Percentiles rank a stretch among this genome's conserved stretches.
Evolutionary conservation across 2,329 filamentous ascomycete species (phyloP).

Genomic region (Didymella segeticola): DNA sequence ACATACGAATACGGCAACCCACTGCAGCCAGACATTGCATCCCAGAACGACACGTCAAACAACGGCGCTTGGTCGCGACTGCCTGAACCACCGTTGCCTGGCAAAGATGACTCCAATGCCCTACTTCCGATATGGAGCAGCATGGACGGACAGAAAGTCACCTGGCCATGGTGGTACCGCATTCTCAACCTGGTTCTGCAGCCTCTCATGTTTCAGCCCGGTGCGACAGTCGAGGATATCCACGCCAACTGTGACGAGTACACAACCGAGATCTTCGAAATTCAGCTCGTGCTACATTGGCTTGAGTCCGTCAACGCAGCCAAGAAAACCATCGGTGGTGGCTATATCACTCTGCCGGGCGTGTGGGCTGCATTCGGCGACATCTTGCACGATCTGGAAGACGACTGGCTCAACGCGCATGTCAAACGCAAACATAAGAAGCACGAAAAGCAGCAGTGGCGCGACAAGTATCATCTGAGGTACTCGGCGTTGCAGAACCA

Average conservation of each 20-base stretch:
- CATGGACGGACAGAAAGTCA: conserved; percentile 67
- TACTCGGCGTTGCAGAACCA: conserved; percentile 21
- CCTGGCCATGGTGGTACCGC: conserved; percentile 66
- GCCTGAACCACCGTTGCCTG: conserved; percentile 39
- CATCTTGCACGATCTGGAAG: conserved; percentile 30
- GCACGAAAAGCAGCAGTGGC: conserved; percentile 32
- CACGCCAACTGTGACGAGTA: conserved; percentile 48
- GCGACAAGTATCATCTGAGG: conserved; percentile 29
- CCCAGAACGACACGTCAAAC: conserved; percentile 42
- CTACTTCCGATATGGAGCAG: conserved; percentile 74
- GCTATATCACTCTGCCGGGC: conserved; percentile 29
- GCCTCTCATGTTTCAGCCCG: conserved; percentile 67
- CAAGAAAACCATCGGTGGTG: conserved; percentile 24
- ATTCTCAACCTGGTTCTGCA: conserved; percentile 69
- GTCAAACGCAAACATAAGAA: conserved; percentile 35
- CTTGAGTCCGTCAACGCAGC: conserved; percentile 35
- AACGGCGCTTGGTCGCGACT: conserved; percentile 26
- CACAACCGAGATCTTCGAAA: conserved; percentile 41
- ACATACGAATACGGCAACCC: conserved; percentile 64
- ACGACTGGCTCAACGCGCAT: conserved; percentile 42
- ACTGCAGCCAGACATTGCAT: conserved; percentile 48
- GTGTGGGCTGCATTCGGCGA: conserved; percentile 47
- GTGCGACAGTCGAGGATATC: conserved; percentile 61
- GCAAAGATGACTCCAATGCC: conserved; percentile 48
- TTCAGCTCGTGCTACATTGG: conserved; percentile 42